Percentiles rank a stretch among this genome's conserved stretches.
Evolutionary conservation across 208 protist species (phyloP).

Genomic region (Acanthamoeba polyphaga): DNA sequence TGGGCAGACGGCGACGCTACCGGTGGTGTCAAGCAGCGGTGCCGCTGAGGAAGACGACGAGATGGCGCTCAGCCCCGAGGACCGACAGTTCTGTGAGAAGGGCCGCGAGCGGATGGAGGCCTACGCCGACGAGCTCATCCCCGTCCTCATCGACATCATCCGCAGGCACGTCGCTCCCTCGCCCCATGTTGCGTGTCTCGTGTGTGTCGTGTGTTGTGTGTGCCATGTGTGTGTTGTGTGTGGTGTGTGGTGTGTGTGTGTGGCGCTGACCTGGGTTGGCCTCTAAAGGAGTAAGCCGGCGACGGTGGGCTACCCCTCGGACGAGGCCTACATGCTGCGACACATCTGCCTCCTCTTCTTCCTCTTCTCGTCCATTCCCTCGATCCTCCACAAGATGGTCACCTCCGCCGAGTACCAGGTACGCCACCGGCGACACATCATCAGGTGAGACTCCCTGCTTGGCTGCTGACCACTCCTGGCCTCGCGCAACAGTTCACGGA

Average conservation of each 20-base stretch:
- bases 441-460: no score
- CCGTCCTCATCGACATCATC: slow-evolving; percentile 54
- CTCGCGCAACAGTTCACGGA: slow-evolving; percentile 55
- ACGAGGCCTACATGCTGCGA: slow-evolving; percentile 73
- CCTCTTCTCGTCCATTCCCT: slow-evolving; percentile 71
- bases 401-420: slow-evolving; percentile 7
- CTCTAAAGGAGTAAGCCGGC: not conserved
- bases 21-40: not conserved
- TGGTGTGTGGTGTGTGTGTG: not conserved
- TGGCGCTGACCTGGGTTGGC: not conserved
- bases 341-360: slow-evolving; percentile 76
- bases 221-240: not conserved
- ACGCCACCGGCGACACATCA: no score
- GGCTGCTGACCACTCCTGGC: not conserved
- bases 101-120: slow-evolving; percentile 39
- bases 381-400: slow-evolving; percentile 49
- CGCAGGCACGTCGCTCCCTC: not conserved
- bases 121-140: slow-evolving; percentile 57
- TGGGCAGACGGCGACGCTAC: no score
- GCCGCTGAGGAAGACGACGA: not conserved
- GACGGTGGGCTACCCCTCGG: slow-evolving; percentile 48
- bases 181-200: not conserved
- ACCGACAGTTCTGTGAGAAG: not conserved
- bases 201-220: not conserved
- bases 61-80: not conserved